These are phyloP conservation scores for Thraustochytrium striatum DNA, from an alignment of 352 stramenopile genomes.

Conservation along the genomic window DNA sequence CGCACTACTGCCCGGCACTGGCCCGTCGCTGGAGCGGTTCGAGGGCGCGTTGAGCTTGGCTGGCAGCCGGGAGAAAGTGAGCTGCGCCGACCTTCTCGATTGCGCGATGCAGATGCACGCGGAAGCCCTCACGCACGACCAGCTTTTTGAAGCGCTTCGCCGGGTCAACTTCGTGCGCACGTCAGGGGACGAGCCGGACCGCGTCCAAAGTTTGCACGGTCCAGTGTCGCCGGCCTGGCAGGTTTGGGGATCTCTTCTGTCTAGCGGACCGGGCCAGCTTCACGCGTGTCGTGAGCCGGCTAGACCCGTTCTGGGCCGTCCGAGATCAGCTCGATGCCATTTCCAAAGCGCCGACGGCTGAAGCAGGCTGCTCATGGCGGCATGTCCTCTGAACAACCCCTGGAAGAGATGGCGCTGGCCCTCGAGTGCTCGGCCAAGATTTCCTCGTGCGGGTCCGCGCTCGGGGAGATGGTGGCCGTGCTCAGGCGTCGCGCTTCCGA, in stretches of 20 bases:
- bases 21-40: neutral
- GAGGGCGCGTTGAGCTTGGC: neutral
- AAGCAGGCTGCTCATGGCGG: neutral
- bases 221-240: too few relatives aligned
- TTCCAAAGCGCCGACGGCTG: neutral
- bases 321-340: neutral
- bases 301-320: slow-evolving; percentile 37
- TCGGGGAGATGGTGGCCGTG: neutral
- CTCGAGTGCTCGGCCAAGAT: neutral
- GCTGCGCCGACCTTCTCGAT: neutral
- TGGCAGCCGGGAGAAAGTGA: neutral
- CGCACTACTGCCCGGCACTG: neutral
- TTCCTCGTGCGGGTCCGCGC: neutral
- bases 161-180: neutral
- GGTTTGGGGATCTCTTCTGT: too few relatives aligned
- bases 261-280: too few relatives aligned
- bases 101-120: neutral
- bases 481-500: neutral
- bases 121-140: neutral
- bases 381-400: neutral
- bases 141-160: slow-evolving; percentile 23
- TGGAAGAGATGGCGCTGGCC: neutral
- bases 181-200: too few relatives aligned
- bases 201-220: too few relatives aligned
- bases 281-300: neutral